Evolutionary conservation across 2,329 filamentous ascomycete species (phyloP), one percentile per base, ranked within the genome.

Genomic region (Fusarium austroafricanum): DNA sequence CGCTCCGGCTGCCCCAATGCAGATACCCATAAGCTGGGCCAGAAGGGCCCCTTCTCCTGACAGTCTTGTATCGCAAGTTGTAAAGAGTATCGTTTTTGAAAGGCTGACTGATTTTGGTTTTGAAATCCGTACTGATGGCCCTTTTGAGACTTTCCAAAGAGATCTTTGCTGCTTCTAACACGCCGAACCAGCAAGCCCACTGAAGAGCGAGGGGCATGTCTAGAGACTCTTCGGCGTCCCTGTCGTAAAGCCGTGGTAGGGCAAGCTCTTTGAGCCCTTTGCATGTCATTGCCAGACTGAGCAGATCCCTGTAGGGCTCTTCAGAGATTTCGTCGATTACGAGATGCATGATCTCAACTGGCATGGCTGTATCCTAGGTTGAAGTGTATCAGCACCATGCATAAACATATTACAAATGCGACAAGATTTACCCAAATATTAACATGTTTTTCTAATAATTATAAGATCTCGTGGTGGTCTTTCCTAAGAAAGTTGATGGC

Each of bases 171-270:
- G 55, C 17, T 12, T 52, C 26, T 18, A 71, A 29, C 10, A 46
- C 59, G 14, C 67, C 64, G 26, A 61, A 70, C 67, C 67, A 70
- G 21, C 67, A 62, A 14, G 59, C 67, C 67, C 67, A 70, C 26
- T 56, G 63, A 11, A 70, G 44, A 29, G 52, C 47, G 11, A 61
- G 44, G 18, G 67, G 67, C 18, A 42, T 26, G 17, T 49, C 47
- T n/a, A 50, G 31, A 18, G 55, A 46, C 35, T 68, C 46, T 38
- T 23, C 44, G 21, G 38, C 51, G 17, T 68, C 66, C 11, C 46
- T 47, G 18, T 43, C 50, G 38, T 70, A 70, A 14, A 70, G 60
- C 8, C 44, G 42, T 18, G 49, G 33, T 12, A 71, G 28, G 20
- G 45, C 52, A 17, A 46, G 39, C 11, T 33, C n/a, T 23, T 55